These are phyloP conservation scores for Coniosporium tulheliwenetii DNA, from an alignment of 2,329 filamentous ascomycete species.

Conservation along the genomic window DNA sequence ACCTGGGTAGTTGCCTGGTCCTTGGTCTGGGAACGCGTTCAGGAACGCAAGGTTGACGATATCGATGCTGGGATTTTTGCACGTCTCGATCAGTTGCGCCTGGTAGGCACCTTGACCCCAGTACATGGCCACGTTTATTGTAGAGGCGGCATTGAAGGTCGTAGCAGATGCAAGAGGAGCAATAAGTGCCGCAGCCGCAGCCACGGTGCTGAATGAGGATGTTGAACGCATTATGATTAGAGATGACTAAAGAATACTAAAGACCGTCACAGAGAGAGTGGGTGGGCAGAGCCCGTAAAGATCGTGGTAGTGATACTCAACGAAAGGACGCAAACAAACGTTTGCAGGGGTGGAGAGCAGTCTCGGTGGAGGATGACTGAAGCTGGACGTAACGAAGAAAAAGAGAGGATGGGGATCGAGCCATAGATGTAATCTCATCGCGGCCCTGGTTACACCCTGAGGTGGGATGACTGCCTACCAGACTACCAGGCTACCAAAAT, in stretches of 20 bases:
- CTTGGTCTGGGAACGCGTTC: slow-evolving; percentile 34
- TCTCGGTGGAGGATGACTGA: no score
- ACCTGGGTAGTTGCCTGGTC: slow-evolving; percentile 29
- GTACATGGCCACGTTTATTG: slow-evolving; percentile 36
- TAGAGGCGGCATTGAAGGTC: slow-evolving; percentile 24
- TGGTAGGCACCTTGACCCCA: slow-evolving; percentile 39
- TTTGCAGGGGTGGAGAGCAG: slow-evolving; percentile 10
- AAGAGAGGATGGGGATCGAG: no score
- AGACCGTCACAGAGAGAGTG: slow-evolving; percentile 13
- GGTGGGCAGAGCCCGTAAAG: slow-evolving; percentile 21
- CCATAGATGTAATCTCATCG: no score
- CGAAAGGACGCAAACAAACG: slow-evolving; percentile 40
- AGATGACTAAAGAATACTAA: slow-evolving; percentile 4
- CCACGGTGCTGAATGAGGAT: slow-evolving; percentile 15
- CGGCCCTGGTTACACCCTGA: no score
- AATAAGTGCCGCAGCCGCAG: slow-evolving; percentile 14
- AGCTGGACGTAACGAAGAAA: no score
- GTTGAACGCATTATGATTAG: slow-evolving; percentile 22
- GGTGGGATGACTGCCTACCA: no score
- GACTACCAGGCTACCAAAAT: no score
- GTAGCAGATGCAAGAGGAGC: slow-evolving; percentile 20
- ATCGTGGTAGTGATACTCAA: slow-evolving; percentile 24
- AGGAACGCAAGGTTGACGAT: slow-evolving; percentile 42
- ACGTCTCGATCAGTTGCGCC: slow-evolving; percentile 32
- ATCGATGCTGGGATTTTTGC: slow-evolving; percentile 34